phyloP scores from a whole-genome alignment of 2,329 filamentous ascomycete genomes.

The Aspergillus neotritici region DNA sequence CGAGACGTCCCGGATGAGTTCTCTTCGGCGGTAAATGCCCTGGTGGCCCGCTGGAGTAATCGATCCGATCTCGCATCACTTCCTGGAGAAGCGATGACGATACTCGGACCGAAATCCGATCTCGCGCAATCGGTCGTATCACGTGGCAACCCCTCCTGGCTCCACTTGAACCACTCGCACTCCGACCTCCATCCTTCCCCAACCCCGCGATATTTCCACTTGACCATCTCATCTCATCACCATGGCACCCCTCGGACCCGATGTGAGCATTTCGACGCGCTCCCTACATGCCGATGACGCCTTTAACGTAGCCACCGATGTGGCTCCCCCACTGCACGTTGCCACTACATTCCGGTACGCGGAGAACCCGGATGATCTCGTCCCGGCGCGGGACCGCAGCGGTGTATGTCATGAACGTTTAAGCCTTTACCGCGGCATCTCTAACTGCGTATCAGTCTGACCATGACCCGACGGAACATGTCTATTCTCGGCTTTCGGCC shows the following conservation, averaged over 20 bases:
- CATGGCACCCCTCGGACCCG: conserved; percentile 22
- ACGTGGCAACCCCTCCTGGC: too few species aligned
- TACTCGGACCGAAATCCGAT: too few species aligned
- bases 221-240: background rate
- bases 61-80: background rate
- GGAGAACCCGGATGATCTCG: conserved; percentile 61
- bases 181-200: too few species aligned
- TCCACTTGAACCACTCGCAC: too few species aligned
- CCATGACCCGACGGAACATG: conserved; percentile 45
- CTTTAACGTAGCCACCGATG: conserved; percentile 67
- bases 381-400: conserved; percentile 41
- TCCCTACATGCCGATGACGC: conserved; percentile 78
- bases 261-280: conserved; percentile 54
- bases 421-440: background rate
- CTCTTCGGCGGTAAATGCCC: conserved; percentile 32
- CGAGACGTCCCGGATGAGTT: conserved; percentile 37
- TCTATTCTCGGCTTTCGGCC: conserved; percentile 76
- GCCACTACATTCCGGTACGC: conserved; percentile 87
- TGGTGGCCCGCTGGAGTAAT: background rate
- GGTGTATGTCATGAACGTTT: conserved; percentile 52
- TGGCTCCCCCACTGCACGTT: conserved; percentile 84
- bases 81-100: too few species aligned
- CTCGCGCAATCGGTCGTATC: too few species aligned
- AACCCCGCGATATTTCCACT: background rate
- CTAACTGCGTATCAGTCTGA: conserved; percentile 14